phyloP scores from a whole-genome alignment of 2,329 filamentous ascomycete species.

The Thielaviopsis musarum region DNA sequence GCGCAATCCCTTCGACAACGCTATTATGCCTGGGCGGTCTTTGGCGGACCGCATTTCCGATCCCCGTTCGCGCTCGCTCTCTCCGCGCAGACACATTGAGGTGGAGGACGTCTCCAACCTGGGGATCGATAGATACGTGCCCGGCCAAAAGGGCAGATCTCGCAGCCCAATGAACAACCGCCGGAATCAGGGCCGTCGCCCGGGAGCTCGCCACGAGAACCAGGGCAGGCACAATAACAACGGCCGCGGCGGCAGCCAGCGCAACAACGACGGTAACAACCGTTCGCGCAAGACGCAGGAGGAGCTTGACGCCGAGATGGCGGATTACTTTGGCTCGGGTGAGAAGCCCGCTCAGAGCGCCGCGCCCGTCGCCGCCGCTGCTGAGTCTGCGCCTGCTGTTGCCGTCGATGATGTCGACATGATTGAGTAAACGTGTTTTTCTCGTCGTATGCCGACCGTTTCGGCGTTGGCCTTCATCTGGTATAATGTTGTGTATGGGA shows the following conservation, averaged over 20 bases:
- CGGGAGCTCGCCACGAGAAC: slow-evolving; percentile 30
- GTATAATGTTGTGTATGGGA: neutral
- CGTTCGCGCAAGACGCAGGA: slow-evolving; percentile 74
- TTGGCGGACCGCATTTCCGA: slow-evolving; percentile 44
- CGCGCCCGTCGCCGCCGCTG: neutral
- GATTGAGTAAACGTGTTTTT: slow-evolving; percentile 37
- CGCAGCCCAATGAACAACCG: slow-evolving; percentile 33
- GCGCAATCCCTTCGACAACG: slow-evolving; percentile 40
- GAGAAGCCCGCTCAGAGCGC: slow-evolving; percentile 12
- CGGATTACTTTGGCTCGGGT: slow-evolving; percentile 56
- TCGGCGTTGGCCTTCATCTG: neutral
- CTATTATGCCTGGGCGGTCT: slow-evolving; percentile 36
- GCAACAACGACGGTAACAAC: slow-evolving; percentile 27
- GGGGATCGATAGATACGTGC: slow-evolving; percentile 66
- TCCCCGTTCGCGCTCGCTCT: slow-evolving; percentile 46
- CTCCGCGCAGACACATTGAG: slow-evolving; percentile 29
- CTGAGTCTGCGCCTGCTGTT: neutral
- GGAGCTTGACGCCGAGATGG: slow-evolving; percentile 93
- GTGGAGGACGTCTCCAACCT: slow-evolving; percentile 44
- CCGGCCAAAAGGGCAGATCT: slow-evolving; percentile 35
- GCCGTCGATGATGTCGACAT: slow-evolving; percentile 49
- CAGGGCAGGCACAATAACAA: slow-evolving; percentile 16
- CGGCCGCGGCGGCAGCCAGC: slow-evolving; percentile 21
- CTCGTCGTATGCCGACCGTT: neutral
- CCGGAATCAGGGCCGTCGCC: slow-evolving; percentile 29